A percentile compares a stretch with the other conserved stretches of the same genome.
Evolutionary conservation across 495 filamentous ascomycete species (phyloP).

Genomic region (Thozetella sp.): DNA sequence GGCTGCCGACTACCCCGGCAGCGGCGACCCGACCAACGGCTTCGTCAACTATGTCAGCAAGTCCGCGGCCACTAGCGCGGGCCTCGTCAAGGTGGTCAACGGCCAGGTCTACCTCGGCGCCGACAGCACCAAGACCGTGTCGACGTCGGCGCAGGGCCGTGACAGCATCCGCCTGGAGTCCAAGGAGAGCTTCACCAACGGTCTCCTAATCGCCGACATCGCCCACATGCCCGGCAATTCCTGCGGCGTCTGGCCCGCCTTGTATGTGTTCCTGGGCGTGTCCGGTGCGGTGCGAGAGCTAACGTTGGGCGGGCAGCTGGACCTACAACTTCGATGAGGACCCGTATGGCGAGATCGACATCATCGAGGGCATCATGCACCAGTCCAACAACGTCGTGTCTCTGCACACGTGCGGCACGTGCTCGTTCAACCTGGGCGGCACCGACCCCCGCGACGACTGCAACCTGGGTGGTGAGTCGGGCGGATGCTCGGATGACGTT

Average conservation of each 20-base stretch:
- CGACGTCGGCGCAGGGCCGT: constrained; percentile 48
- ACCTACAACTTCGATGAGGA: constrained; percentile 33
- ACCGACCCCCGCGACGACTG: constrained; percentile 45
- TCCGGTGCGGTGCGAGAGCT: constrained; percentile 5
- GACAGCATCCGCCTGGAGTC: constrained; percentile 66
- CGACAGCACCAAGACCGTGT: constrained; percentile 30
- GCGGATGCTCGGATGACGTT: constrained; percentile 4
- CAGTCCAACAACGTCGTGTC: constrained; percentile 58
- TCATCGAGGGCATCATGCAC: constrained; percentile 72
- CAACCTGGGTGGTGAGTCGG: constrained; percentile 17
- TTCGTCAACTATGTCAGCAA: constrained; percentile 61
- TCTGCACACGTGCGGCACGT: constrained; percentile 65
- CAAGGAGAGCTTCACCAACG: constrained; percentile 61
- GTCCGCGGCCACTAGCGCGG: constrained; percentile 41
- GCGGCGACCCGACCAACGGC: constrained; percentile 57
- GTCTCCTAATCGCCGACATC: constrained; percentile 67
- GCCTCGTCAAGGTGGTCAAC: constrained; percentile 47
- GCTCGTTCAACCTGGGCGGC: constrained; percentile 44
- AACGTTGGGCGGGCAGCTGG: constrained; percentile 23
- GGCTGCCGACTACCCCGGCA: constrained; percentile 16
- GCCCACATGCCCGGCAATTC: constrained; percentile 68
- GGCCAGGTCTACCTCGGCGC: constrained; percentile 50
- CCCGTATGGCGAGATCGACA: constrained; percentile 75
- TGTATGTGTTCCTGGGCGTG: neutral
- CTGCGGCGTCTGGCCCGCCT: constrained; percentile 72